These are phyloP conservation scores for Claviceps quebecensis DNA, from an alignment of 2,329 filamentous ascomycete genomes.

Conservation along the genomic window DNA sequence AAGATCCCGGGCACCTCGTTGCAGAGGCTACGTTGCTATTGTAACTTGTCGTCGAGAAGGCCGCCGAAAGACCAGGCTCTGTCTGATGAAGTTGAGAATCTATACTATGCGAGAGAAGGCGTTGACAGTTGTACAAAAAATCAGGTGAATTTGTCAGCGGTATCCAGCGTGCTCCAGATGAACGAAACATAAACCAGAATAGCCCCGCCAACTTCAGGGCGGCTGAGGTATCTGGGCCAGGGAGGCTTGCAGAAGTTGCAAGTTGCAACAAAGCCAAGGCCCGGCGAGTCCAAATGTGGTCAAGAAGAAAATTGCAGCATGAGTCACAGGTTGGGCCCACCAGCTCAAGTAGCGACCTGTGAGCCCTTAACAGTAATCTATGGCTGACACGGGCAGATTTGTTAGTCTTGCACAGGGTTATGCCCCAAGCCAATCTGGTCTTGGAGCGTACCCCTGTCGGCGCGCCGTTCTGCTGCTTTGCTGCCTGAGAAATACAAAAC, in stretches of 20 bases:
- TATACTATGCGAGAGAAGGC: neutral
- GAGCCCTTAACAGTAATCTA: slow-evolving; percentile 1
- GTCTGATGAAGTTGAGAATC: neutral
- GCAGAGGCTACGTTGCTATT: neutral
- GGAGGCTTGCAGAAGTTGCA: neutral
- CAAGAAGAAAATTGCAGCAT: slow-evolving; percentile 17
- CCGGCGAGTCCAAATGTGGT: slow-evolving; percentile 17
- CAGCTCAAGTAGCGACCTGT: slow-evolving; percentile 3
- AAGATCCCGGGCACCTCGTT: neutral
- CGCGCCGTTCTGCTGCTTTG: slow-evolving; percentile 14
- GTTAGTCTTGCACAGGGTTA: slow-evolving; percentile 1
- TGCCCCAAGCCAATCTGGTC: neutral
- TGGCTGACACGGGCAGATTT: neutral
- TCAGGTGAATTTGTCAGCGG: too few species aligned
- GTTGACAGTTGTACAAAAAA: too few species aligned
- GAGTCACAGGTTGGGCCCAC: slow-evolving; percentile 21
- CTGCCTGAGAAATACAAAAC: slow-evolving; percentile 36
- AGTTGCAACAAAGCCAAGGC: neutral
- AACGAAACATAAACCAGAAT: neutral
- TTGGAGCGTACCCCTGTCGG: slow-evolving; percentile 8
- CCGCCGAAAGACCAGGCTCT: neutral
- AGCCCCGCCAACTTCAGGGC: neutral
- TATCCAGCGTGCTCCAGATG: too few species aligned
- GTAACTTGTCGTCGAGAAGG: neutral
- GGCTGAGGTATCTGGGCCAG: neutral